phyloP scores from a whole-genome alignment of 495 filamentous ascomycete genomes.

The Halenospora varia region DNA sequence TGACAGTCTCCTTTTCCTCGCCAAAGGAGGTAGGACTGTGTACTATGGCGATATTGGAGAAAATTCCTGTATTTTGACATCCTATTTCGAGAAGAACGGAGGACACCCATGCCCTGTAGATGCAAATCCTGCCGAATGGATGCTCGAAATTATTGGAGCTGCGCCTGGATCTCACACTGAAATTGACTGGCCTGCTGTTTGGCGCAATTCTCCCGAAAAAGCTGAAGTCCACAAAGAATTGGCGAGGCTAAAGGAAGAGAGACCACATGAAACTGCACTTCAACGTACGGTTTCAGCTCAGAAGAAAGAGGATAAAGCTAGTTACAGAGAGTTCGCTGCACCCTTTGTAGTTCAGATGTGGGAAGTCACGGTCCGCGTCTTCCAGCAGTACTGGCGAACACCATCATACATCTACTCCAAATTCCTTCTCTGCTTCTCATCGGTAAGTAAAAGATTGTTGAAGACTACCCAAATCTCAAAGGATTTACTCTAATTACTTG shows the following conservation, averaged over 20 bases:
- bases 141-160: constrained; percentile 82
- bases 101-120: constrained; percentile 50
- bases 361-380: constrained; percentile 48
- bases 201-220: constrained; percentile 55
- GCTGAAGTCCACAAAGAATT: too few relatives aligned
- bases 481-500: too few relatives aligned
- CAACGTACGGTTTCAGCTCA: constrained; percentile 9
- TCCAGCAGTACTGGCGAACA: constrained; percentile 60
- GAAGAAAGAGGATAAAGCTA: too few relatives aligned
- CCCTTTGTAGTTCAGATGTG: constrained; percentile 51
- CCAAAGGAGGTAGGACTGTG: constrained; percentile 62
- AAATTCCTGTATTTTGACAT: constrained; percentile 53
- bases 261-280: too few relatives aligned
- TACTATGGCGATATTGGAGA: constrained; percentile 75
- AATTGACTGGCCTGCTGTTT: constrained; percentile 71
- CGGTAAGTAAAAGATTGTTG: too few relatives aligned
- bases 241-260: too few relatives aligned
- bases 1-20: constrained; percentile 70
- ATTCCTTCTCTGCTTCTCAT: constrained; percentile 74
- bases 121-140: constrained; percentile 71
- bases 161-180: constrained; percentile 74
- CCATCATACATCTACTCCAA: constrained; percentile 70
- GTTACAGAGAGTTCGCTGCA: constrained; percentile 59
- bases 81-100: constrained; percentile 66
- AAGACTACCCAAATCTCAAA: too few relatives aligned